phyloP scores from a whole-genome alignment of 140 eudicot species.

The Cichorium intybus region DNA sequence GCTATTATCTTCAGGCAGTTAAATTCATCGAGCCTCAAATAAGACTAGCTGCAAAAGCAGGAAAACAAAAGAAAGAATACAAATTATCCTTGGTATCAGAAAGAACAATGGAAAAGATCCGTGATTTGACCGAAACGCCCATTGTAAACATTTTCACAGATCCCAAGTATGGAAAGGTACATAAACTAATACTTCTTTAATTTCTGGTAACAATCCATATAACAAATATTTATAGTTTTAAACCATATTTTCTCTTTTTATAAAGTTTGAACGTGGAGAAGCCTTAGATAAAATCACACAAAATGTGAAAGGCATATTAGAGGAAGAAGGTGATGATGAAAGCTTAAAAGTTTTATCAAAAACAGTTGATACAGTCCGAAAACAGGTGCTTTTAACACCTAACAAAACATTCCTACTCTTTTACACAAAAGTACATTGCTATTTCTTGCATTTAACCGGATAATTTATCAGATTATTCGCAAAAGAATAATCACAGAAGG shows the following conservation, averaged over 20 bases:
- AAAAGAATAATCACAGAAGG: constrained; percentile 75
- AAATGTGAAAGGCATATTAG: constrained; percentile 64
- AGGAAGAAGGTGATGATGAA: constrained; percentile 90
- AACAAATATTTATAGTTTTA: no score
- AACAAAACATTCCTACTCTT: neutral
- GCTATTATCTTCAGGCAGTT: constrained; percentile 54
- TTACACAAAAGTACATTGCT: neutral
- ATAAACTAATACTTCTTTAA: neutral
- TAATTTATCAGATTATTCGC: constrained; percentile 64
- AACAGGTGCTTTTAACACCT: constrained; percentile 47
- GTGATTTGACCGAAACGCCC: constrained; percentile 64
- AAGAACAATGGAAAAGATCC: constrained; percentile 60
- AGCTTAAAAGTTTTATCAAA: constrained; percentile 67
- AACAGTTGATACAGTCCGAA: constrained; percentile 89
- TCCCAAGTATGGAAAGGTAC: constrained; percentile 94
- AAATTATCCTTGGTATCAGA: constrained; percentile 83
- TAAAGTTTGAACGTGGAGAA: constrained; percentile 95
- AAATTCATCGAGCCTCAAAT: constrained; percentile 91
- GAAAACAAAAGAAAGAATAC: constrained; percentile 77
- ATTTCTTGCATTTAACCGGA: no score
- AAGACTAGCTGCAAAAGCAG: constrained; percentile 86
- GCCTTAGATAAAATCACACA: constrained; percentile 83
- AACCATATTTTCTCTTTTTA: neutral
- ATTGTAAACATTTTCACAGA: constrained; percentile 44
- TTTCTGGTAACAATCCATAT: neutral